Evolutionary conservation across 331 rosid species (phyloP), one percentile per base, ranked within the genome.

Genomic region (Rosa hybrid): DNA sequence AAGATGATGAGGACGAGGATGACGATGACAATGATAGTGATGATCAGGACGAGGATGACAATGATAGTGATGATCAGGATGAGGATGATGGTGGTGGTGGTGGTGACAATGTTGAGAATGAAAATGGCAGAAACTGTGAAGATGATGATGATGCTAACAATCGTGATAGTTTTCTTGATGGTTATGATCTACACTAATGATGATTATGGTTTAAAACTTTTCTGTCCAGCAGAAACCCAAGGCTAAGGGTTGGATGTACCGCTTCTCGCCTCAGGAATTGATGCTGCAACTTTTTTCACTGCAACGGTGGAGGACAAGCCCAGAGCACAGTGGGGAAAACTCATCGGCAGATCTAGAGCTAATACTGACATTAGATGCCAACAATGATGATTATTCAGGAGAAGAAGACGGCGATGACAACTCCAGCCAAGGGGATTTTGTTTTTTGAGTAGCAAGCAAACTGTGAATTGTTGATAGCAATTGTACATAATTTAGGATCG

Each of bases 191-290:
- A 34, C 45, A 4, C 82, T 83, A 83, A 85, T 84, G 85, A 85
- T 85, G 79, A 71, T 77, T 81, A 44, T 46, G 49, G 46, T 73
- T 78, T 62, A 83, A 9, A 78, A 78, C 81, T 86, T 89, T 84
- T 86, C 81, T 92, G 87, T 91, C 83, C 80, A 51, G 87, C 96
- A 95, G 99, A 91, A 87, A 89, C 96, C 91, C 72, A 91, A 76
- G 93, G 76, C 90, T 46, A 84, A 90, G 89, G 86, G 90, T 83
- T 92, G 98, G 98, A 90, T 85, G 98, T 88, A 89, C 89, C 90
- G 62, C 75, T 51, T 89, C 27, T 87, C 92, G 68, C 93, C 88
- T 4, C 86, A 91, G 57, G 91, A 93, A 45, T 85, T 95, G 86
- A 87, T 90, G 90, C 46, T 88, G 90, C 97, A 89, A 83, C 88